Percentiles rank a stretch among this genome's conserved stretches.
phyloP scores from a whole-genome alignment of 2,329 filamentous ascomycete genomes.

The Endoconidiophora polonica region DNA sequence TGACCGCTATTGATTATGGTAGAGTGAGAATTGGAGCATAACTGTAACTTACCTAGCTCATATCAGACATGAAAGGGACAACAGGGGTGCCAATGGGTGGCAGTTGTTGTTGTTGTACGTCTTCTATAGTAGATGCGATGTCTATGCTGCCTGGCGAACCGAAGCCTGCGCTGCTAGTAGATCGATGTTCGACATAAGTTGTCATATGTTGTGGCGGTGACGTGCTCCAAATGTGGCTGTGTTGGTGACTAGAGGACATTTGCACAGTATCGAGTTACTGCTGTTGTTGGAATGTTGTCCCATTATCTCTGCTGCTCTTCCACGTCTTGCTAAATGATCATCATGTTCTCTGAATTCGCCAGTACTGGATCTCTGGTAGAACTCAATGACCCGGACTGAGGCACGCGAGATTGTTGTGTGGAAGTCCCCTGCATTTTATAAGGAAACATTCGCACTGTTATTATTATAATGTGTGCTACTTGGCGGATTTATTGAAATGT shows the following conservation, averaged over 20 bases:
- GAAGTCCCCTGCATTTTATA: no score
- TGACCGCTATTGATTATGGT: no score
- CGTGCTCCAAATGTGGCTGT: neutral
- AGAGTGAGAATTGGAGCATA: neutral
- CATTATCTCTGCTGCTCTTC: neutral
- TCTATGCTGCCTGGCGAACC: neutral
- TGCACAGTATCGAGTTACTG: neutral
- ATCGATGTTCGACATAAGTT: neutral
- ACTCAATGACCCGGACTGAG: no score
- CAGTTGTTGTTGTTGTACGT: neutral
- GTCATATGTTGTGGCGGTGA: neutral
- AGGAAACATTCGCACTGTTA: no score
- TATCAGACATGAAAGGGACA: neutral
- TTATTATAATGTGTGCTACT: no score
- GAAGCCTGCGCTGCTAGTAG: neutral
- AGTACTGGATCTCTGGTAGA: no score
- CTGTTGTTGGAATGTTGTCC: neutral
- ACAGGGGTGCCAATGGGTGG: neutral
- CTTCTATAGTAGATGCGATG: neutral
- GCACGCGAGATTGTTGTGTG: no score
- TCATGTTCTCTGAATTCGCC: no score
- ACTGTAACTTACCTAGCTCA: slow-evolving; percentile 1
- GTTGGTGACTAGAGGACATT: no score
- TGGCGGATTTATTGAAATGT: no score
- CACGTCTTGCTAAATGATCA: neutral